Base-by-base conservation (phyloP, 768 basidiomycete genomes). In the Termitomyces sp. region DNA sequence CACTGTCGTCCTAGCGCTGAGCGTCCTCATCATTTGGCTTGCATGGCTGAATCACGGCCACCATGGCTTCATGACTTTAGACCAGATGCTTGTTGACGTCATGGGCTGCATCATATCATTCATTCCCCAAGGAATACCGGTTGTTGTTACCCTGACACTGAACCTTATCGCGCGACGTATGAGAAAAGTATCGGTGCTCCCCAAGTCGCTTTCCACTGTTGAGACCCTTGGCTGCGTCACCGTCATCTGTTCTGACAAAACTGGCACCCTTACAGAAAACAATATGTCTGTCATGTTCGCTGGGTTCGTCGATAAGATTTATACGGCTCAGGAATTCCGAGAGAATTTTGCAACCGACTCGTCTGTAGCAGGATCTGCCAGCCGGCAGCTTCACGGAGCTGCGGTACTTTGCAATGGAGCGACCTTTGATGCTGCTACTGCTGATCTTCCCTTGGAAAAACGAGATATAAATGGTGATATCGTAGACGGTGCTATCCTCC, bases 191-290 rank as follows among this genome's bases (percentile, higher is more conserved):
- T 33, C 49, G 12, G 63, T 64, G 22, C 63, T 64, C 5, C 61
- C 47, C 64, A 80, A 80, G 64, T 81, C 81, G 2, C 71, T 88
- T 26, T 76, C 84, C 24, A 87, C 84, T 5, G 84, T 88, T 34
- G 86, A 88, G 67, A 83, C 82, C 12, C 75, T 88, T 6, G 86
- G 86, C 7, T 76, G 80, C 7, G 84, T 87, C 65, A 81, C 82
- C 52, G 78, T 77, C 44, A 45, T 28, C 28, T 74, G 73, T 41
- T 77, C 75, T 3, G 80, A 87, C 65, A 87, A 87, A 67, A 83
- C 83, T 1, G 82, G 84, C 16, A 84, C 82, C 0, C 68, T 86
- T n/a, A 86, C 85, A 1, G 75, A 79, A 64, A 84, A 83, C 64
- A 75, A 70, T 57, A 85, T 86, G 83, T 73, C 78, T 8, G 83